Evolutionary conservation across 257 asterid genomes (phyloP).

Genomic region (Petunia secreta): DNA sequence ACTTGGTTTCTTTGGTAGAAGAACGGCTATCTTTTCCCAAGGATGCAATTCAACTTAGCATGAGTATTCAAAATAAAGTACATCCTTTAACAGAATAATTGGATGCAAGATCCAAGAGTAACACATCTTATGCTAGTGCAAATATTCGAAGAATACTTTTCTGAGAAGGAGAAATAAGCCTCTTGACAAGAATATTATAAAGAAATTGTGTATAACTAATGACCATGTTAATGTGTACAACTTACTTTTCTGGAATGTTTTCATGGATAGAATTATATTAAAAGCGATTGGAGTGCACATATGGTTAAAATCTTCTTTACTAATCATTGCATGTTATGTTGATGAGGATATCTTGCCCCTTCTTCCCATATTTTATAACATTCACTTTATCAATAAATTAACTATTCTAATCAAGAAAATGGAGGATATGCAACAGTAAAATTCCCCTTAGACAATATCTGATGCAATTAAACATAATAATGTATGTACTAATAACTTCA

Average conservation of each 20-base stretch:
- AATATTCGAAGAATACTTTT: not conserved
- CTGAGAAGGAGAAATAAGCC: not conserved
- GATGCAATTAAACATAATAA: not conserved
- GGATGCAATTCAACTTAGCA: constrained; percentile 12
- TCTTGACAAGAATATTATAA: not conserved
- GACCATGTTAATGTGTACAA: not conserved
- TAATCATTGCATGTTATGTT: not conserved
- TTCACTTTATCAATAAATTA: not conserved
- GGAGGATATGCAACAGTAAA: not conserved
- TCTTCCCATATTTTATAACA: not conserved
- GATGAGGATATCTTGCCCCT: constrained; percentile 5
- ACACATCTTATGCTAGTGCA: not conserved
- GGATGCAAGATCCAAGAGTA: constrained; percentile 16
- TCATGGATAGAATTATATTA: not conserved
- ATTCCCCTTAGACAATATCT: not conserved
- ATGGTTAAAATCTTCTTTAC: not conserved
- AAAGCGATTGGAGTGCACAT: not conserved
- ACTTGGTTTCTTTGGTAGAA: not conserved
- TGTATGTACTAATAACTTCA: not conserved
- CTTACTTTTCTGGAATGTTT: not conserved
- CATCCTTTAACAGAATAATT: not conserved
- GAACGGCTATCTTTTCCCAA: not conserved
- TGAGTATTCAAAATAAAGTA: not conserved
- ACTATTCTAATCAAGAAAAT: constrained; percentile 19
- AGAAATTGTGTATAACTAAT: not conserved